phyloP scores from a whole-genome alignment of 75 land plant genomes.

The Picea glauca region DNA sequence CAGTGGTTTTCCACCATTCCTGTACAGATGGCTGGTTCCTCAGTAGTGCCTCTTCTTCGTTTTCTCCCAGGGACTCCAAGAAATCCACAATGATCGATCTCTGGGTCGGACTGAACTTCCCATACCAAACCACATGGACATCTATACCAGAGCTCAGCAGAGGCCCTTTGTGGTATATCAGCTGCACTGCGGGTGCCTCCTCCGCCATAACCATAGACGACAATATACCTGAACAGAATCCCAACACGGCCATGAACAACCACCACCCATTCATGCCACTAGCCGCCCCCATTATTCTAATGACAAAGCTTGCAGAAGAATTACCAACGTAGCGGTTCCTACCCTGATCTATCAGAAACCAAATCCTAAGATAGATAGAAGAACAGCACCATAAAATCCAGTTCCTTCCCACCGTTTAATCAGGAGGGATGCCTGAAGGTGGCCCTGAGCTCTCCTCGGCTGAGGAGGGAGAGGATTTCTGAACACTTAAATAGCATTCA shows the following conservation, averaged over 20 bases:
- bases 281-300: not conserved
- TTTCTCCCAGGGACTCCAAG: constrained; percentile 20
- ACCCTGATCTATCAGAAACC: too few species aligned
- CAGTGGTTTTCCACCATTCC: constrained; percentile 15
- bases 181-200: constrained; percentile 17
- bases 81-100: constrained; percentile 23
- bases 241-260: not conserved
- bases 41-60: not conserved
- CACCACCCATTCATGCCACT: not conserved
- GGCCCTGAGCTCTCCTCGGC: too few species aligned
- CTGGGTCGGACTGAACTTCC: constrained; percentile 34
- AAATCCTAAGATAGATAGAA: too few species aligned
- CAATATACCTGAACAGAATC: not conserved
- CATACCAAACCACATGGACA: constrained; percentile 39
- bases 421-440: too few species aligned
- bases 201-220: not conserved
- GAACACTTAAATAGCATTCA: too few species aligned
- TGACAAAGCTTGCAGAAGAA: too few species aligned
- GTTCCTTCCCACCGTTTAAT: too few species aligned
- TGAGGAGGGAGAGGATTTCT: too few species aligned
- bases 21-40: not conserved
- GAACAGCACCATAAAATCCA: too few species aligned
- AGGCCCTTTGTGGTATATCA: constrained; percentile 36
- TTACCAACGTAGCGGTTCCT: too few species aligned
- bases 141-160: constrained; percentile 17